Evolutionary conservation across 2,329 filamentous ascomycete genomes (phyloP), one percentile per base, ranked within the genome.

Genomic region (Botryosphaeria dothidea): DNA sequence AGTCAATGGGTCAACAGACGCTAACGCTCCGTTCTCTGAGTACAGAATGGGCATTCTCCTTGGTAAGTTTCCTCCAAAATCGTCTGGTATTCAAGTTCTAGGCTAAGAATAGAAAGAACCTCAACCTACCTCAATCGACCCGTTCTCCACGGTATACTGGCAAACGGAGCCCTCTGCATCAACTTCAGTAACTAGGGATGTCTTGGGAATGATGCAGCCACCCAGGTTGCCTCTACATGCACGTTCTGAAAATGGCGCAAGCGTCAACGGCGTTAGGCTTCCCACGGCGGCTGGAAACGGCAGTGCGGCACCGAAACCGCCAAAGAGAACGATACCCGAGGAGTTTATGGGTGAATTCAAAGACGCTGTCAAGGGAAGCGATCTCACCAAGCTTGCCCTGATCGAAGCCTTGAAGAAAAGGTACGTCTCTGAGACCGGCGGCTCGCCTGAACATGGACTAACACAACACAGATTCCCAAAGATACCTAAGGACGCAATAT

Each of bases 131-230:
- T 78, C 88, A 7, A 94, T 99, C 68, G 89, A 99, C 72, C 95
- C 95, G 0, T 96, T 94, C 74, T 93, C 92, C 0, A 87, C 87
- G 0, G 77, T 82, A 0, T 98, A 98, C 77, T 98, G 95, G 95
- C 75, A 77, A 7, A 72, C 74, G 9, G 71, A 76, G 2, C 71
- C 73, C 41, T 41, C 56, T 21, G 11, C 56, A 34, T 23, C 25
- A 6, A n/a, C n/a, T 34, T 29, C 56, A 46, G 38, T 5, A 21
- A 21, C n/a, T 27, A 60, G 69, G 65, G 69, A 68, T 7, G 51
- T 45, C 17, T 70, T 69, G 34, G 71, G 72, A 15, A 49, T 71
- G 38, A 79, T 80, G 77, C 74, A 79, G 36, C 77, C 78, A 21
- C 78, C 77, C 11, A 73, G 80, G 31, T 71, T 73, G n/a, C 81